phyloP scores from a whole-genome alignment of 1,284 basidiomycete species.

The Ustilago shanxiensis region DNA sequence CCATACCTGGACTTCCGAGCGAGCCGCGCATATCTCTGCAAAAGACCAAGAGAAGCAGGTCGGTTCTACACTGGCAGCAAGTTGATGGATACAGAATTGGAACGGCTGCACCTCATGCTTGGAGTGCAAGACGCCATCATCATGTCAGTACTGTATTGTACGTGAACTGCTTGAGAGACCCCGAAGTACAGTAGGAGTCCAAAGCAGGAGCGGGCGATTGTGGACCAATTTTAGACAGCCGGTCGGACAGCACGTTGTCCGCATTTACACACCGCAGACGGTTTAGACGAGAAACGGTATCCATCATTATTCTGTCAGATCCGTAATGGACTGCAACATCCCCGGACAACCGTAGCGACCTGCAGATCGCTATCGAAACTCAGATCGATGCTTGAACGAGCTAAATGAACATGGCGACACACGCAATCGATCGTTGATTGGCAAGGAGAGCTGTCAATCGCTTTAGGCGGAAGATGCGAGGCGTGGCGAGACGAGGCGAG shows the following conservation, averaged over 20 bases:
- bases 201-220: not conserved
- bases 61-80: not conserved
- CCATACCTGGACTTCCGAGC: not conserved
- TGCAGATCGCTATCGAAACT: constrained; percentile 1
- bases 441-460: not conserved
- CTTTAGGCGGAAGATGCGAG: too few species aligned
- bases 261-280: too few species aligned
- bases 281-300: too few species aligned
- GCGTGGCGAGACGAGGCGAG: too few species aligned
- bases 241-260: constrained; percentile 4
- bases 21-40: not conserved
- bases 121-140: not conserved
- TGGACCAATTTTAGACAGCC: not conserved
- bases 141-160: not conserved
- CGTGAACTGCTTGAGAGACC: not conserved
- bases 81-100: not conserved
- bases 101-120: constrained; percentile 2
- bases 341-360: constrained; percentile 5
- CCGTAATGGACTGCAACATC: not conserved
- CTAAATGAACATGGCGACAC: not conserved
- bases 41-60: not conserved
- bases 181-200: not conserved
- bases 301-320: too few species aligned
- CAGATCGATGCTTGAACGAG: not conserved
- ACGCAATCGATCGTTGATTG: not conserved